phyloP scores from a whole-genome alignment of 495 filamentous ascomycete species.

The Penicillium ochrochloron region DNA sequence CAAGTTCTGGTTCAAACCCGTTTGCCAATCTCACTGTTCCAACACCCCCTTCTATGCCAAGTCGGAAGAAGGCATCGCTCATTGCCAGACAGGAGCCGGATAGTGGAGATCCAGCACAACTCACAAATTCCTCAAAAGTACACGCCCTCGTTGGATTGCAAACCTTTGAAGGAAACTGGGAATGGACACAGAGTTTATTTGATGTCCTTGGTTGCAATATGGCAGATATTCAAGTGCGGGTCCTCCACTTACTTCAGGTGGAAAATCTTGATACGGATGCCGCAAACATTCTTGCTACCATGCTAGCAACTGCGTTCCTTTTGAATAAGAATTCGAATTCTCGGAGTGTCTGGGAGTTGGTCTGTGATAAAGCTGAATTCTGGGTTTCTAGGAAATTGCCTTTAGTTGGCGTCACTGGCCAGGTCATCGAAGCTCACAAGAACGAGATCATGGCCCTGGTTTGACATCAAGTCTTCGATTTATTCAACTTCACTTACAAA shows the following conservation, averaged over 20 bases:
- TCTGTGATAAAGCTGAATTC: constrained; percentile 40
- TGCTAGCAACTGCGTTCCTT: constrained; percentile 55
- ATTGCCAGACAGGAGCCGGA: not conserved
- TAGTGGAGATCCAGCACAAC: not conserved
- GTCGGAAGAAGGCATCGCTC: not conserved
- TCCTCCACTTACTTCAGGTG: constrained; percentile 12
- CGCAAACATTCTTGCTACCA: constrained; percentile 44
- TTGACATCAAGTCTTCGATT: not conserved
- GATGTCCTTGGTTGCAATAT: not conserved
- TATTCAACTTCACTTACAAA: no score
- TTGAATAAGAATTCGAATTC: constrained; percentile 41
- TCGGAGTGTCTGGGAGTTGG: constrained; percentile 60
- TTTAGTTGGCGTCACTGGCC: not conserved
- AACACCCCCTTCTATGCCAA: not conserved
- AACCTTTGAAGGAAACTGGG: constrained; percentile 20
- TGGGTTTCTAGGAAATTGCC: constrained; percentile 29
- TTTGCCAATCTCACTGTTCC: not conserved
- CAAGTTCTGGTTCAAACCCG: not conserved
- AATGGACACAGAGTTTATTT: constrained; percentile 16
- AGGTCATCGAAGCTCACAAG: not conserved
- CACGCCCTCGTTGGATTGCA: constrained; percentile 20
- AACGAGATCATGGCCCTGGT: not conserved
- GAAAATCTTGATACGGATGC: constrained; percentile 6
- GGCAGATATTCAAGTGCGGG: not conserved
- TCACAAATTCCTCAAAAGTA: not conserved